Evolutionary conservation across 2,329 filamentous ascomycete species (phyloP).

Genomic region (Paraconiothyrium brasiliense): DNA sequence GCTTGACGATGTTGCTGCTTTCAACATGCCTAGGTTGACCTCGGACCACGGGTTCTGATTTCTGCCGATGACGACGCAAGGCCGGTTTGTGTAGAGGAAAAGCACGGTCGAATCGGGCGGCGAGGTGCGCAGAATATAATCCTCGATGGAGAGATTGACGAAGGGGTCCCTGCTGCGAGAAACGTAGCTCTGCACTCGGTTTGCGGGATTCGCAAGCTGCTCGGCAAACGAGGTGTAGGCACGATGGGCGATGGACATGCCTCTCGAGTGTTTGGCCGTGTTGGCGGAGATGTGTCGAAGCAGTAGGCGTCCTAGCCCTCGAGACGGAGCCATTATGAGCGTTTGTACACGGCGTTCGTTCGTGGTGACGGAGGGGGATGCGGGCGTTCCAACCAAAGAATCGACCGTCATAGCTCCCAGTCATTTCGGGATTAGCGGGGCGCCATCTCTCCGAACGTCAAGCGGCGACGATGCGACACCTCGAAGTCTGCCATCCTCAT

Average conservation of each 20-base stretch:
- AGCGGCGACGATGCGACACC: neutral
- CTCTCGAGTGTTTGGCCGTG: neutral
- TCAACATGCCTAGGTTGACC: slow-evolving; percentile 74
- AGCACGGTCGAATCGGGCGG: slow-evolving; percentile 78
- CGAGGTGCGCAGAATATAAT: slow-evolving; percentile 82
- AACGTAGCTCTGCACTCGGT: slow-evolving; percentile 57
- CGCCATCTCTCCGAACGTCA: slow-evolving; percentile 8
- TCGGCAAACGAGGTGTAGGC: slow-evolving; percentile 40
- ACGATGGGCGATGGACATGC: slow-evolving; percentile 11
- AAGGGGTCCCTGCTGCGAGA: slow-evolving; percentile 74
- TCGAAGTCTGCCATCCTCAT: neutral
- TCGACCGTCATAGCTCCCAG: slow-evolving; percentile 10
- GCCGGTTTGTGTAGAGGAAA: slow-evolving; percentile 87
- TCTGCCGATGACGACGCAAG: slow-evolving; percentile 88
- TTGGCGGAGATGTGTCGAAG: neutral
- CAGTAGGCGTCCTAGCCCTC: slow-evolving; percentile 3
- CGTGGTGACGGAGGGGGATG: neutral
- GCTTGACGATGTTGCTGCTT: slow-evolving; percentile 46
- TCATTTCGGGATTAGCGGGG: slow-evolving; percentile 4
- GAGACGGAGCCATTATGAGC: slow-evolving; percentile 16
- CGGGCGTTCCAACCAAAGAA: neutral
- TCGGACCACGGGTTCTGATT: slow-evolving; percentile 99
- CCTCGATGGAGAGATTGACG: slow-evolving; percentile 92
- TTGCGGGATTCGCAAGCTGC: slow-evolving; percentile 39
- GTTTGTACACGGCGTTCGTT: slow-evolving; percentile 3